phyloP scores from a whole-genome alignment of 371 early-diverging fungal genomes.

The Mucor lusitanicus region DNA sequence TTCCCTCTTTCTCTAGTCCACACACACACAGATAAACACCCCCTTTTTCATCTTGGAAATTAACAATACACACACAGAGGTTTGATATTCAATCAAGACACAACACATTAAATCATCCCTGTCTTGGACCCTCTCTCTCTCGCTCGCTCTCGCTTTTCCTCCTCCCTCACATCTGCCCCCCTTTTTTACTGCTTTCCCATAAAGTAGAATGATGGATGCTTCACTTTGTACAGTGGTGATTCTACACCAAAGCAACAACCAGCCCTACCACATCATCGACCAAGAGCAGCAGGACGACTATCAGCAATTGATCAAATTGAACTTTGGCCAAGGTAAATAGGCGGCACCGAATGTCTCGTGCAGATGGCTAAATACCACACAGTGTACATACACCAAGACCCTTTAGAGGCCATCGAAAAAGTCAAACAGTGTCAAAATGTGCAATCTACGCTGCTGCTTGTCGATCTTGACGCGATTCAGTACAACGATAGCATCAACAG shows the following conservation, averaged over 20 bases:
- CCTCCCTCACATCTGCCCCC: background rate
- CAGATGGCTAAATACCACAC: background rate
- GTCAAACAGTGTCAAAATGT: slow-evolving; percentile 1
- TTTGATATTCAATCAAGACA: background rate
- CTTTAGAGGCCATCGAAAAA: background rate
- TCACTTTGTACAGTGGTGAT: slow-evolving; percentile 27
- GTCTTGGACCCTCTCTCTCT: slow-evolving; percentile 12
- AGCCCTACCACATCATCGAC: background rate
- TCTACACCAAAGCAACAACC: slow-evolving; percentile 10
- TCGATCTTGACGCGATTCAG: slow-evolving; percentile 25
- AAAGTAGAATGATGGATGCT: slow-evolving; percentile 16
- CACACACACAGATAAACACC: background rate
- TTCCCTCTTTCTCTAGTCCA: background rate
- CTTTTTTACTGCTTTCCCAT: slow-evolving; percentile 6
- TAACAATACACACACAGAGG: background rate
- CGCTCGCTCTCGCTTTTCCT: background rate
- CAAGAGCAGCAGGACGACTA: slow-evolving; percentile 10
- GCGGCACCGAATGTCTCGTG: background rate
- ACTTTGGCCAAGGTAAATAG: slow-evolving; percentile 33
- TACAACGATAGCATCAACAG: background rate
- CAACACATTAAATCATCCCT: slow-evolving; percentile 18
- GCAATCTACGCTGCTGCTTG: slow-evolving; percentile 24
- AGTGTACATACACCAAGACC: slow-evolving; percentile 3
- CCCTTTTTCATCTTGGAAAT: background rate
- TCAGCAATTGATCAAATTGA: slow-evolving; percentile 15